Conservation (phyloP, 768 basidiomycete species). For the Nevesoporus exiguus region DNA sequence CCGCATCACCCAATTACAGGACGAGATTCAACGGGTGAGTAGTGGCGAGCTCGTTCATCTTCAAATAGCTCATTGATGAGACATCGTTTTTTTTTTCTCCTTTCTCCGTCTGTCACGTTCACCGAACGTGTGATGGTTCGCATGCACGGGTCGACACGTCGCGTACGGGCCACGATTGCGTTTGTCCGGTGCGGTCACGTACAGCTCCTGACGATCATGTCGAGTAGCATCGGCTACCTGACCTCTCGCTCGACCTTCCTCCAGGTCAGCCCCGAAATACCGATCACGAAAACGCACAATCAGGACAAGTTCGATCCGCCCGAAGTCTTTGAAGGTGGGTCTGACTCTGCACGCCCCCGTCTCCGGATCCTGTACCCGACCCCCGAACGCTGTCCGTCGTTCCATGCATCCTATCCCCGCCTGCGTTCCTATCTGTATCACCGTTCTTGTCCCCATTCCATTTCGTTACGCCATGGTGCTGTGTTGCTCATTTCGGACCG, state of each 20-base stretch:
- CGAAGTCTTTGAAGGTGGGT: constrained; percentile 70
- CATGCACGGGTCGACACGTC: not conserved
- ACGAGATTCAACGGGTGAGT: constrained; percentile 83
- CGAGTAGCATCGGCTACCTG: constrained; percentile 75
- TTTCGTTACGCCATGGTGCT: not conserved
- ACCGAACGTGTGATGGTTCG: not conserved
- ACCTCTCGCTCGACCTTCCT: constrained; percentile 71
- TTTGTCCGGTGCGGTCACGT: not conserved
- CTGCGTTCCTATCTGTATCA: not conserved
- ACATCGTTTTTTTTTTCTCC: not conserved
- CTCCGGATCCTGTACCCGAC: not conserved
- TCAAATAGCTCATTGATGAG: not conserved
- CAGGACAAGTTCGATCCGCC: constrained; percentile 68
- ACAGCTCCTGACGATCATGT: constrained; percentile 87
- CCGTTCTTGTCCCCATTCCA: too few relatives aligned
- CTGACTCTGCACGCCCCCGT: not conserved
- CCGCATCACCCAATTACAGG: constrained; percentile 92
- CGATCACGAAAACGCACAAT: constrained; percentile 78
- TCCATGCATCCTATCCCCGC: not conserved
- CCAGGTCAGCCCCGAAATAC: constrained; percentile 74
- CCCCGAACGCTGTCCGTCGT: not conserved
- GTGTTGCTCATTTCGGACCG: not conserved
- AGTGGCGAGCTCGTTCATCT: not conserved
- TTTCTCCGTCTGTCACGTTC: not conserved
- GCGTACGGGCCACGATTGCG: not conserved